Conservation (phyloP, 1,284 basidiomycete species). For the Ganoderma multipileum region DNA sequence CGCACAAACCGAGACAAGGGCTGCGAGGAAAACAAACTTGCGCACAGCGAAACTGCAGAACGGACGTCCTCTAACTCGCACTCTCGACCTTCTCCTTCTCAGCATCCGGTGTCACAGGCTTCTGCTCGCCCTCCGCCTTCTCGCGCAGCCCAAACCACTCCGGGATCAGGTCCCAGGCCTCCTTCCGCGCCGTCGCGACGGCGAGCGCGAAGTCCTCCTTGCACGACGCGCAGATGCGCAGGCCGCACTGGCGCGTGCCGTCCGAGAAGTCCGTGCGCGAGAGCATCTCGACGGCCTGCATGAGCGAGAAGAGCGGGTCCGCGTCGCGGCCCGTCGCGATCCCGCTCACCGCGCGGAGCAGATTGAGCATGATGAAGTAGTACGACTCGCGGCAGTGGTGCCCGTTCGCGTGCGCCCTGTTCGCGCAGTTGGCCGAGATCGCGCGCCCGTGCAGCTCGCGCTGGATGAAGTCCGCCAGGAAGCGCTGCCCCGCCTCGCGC, state of each 20-base stretch:
- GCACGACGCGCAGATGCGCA: constrained; percentile 67
- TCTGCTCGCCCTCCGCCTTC: not conserved
- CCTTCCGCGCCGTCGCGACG: constrained; percentile 60
- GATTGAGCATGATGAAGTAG: constrained; percentile 76
- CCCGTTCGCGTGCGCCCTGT: constrained; percentile 38
- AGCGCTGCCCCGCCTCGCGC: constrained; percentile 67
- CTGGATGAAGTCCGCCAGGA: constrained; percentile 66
- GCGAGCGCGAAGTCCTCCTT: constrained; percentile 63
- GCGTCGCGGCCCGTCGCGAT: constrained; percentile 75
- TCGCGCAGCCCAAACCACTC: constrained; percentile 65
- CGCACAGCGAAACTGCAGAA: not conserved
- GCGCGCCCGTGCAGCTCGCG: constrained; percentile 56
- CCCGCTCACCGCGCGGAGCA: constrained; percentile 71
- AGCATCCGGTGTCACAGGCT: not conserved
- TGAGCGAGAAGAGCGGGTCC: constrained; percentile 71
- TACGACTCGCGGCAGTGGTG: constrained; percentile 67
- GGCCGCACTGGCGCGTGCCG: constrained; percentile 59
- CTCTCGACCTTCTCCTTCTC: constrained; percentile 5
- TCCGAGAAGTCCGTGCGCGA: constrained; percentile 72
- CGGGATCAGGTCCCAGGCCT: constrained; percentile 70
- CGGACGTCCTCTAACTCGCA: not conserved
- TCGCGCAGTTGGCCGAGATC: constrained; percentile 56
- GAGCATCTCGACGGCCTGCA: constrained; percentile 74
- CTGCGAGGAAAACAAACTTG: not conserved
- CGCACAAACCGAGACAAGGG: not conserved